Conservation (phyloP, 2,329 filamentous ascomycete species). For the Claviceps monticola region DNA sequence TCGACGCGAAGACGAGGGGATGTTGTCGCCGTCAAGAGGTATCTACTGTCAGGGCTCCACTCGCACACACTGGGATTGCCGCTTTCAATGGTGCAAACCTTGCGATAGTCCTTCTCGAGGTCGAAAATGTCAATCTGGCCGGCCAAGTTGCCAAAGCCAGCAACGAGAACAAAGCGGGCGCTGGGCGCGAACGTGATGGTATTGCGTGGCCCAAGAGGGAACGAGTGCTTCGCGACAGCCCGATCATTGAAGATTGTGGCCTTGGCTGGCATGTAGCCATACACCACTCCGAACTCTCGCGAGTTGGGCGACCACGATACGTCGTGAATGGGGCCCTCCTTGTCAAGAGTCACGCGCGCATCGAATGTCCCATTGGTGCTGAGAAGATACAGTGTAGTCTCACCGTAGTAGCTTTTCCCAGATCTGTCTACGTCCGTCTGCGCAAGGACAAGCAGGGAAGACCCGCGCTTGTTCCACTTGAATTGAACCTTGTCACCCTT, state of each 20-base stretch:
- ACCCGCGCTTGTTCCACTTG: slow-evolving; percentile 93
- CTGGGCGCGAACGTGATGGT: slow-evolving; percentile 91
- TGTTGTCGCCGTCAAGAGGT: slow-evolving; percentile 94
- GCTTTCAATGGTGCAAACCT: slow-evolving; percentile 86
- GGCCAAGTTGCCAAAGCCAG: slow-evolving; percentile 92
- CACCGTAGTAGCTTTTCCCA: slow-evolving; percentile 98
- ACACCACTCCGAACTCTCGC: slow-evolving; percentile 93
- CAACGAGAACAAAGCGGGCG: slow-evolving; percentile 83
- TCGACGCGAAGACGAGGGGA: slow-evolving; percentile 90
- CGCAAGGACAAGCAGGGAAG: slow-evolving; percentile 82
- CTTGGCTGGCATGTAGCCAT: slow-evolving; percentile 98
- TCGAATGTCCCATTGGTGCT: slow-evolving; percentile 87
- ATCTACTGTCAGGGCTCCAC: slow-evolving; percentile 92
- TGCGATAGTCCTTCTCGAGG: slow-evolving; percentile 82
- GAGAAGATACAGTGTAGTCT: slow-evolving; percentile 91
- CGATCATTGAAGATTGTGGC: slow-evolving; percentile 94
- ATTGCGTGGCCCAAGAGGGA: slow-evolving; percentile 79
- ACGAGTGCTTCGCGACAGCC: slow-evolving; percentile 69
- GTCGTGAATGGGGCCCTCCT: slow-evolving; percentile 95
- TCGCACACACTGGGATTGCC: slow-evolving; percentile 93
- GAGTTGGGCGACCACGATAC: slow-evolving; percentile 97
- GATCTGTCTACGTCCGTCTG: slow-evolving; percentile 97
- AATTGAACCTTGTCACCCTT: slow-evolving; percentile 98
- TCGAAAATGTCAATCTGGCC: slow-evolving; percentile 98
- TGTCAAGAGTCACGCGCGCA: slow-evolving; percentile 81